Conservation (phyloP, 2,329 filamentous ascomycete species). For the Ceratocystis ficicola region DNA sequence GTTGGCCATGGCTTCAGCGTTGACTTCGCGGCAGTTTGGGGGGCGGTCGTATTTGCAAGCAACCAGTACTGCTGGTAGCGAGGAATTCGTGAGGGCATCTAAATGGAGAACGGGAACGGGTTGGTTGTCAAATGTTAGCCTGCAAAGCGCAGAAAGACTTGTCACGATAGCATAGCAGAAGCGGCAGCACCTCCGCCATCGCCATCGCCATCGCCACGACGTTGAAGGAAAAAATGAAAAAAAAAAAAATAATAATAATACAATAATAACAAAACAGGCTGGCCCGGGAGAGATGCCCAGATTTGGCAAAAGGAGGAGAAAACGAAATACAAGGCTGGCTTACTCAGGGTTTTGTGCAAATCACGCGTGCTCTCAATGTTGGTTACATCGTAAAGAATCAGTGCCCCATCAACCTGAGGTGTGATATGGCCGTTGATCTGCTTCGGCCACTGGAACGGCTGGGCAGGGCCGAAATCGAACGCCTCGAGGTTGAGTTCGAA, state of each 20-base stretch:
- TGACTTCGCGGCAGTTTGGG: constrained; percentile 55
- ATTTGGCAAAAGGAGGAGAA: neutral
- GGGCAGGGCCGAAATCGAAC: constrained; percentile 46
- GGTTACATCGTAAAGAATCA: constrained; percentile 80
- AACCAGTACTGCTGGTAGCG: constrained; percentile 66
- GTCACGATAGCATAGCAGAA: no score
- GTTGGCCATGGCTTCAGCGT: constrained; percentile 50
- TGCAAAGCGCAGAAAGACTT: neutral
- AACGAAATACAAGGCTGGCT: constrained; percentile 39
- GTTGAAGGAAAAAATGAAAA: no score
- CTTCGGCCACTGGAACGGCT: constrained; percentile 54
- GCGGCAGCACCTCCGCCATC: no score
- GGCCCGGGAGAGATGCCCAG: neutral
- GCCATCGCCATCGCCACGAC: no score
- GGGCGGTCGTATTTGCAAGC: constrained; percentile 83
- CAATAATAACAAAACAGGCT: neutral
- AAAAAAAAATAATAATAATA: neutral
- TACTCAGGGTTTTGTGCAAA: constrained; percentile 67
- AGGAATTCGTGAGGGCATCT: constrained; percentile 63
- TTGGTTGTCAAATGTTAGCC: neutral
- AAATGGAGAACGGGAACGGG: constrained; percentile 1
- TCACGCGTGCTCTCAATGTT: constrained; percentile 62
- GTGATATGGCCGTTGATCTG: constrained; percentile 58
- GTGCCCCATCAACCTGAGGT: constrained; percentile 67
- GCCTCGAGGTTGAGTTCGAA: constrained; percentile 55